Percentiles rank a stretch among this genome's conserved stretches.
These are phyloP conservation scores for Fusarium cyanostomum DNA, from an alignment of 2,329 filamentous ascomycete genomes.

Conservation along the genomic window DNA sequence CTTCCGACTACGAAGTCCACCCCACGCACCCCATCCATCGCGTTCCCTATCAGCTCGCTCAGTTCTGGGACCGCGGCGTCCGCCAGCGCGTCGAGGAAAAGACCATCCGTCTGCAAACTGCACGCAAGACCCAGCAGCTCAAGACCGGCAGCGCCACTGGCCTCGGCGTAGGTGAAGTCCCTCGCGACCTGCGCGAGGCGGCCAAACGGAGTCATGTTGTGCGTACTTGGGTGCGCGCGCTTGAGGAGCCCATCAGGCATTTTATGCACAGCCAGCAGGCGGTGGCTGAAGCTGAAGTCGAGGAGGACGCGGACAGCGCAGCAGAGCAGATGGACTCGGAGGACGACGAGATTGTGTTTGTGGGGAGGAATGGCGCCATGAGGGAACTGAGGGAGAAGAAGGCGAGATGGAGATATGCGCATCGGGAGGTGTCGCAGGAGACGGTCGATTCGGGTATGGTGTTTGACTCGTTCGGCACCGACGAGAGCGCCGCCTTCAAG, in stretches of 20 bases:
- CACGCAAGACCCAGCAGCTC: slow-evolving; percentile 59
- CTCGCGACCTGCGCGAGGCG: slow-evolving; percentile 80
- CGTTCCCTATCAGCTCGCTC: slow-evolving; percentile 89
- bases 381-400: slow-evolving; percentile 50
- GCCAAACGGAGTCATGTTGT: slow-evolving; percentile 84
- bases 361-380: slow-evolving; percentile 74
- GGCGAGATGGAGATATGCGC: slow-evolving; percentile 57
- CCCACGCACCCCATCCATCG: slow-evolving; percentile 81
- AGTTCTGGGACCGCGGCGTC: slow-evolving; percentile 76
- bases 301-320: slow-evolving; percentile 43
- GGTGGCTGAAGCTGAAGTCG: slow-evolving; percentile 19
- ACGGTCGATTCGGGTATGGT: slow-evolving; percentile 73
- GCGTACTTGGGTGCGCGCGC: slow-evolving; percentile 79
- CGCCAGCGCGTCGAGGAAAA: slow-evolving; percentile 62
- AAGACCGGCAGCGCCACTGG: slow-evolving; percentile 53
- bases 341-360: slow-evolving; percentile 93
- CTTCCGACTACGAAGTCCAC: slow-evolving; percentile 82
- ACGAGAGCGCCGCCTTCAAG: slow-evolving; percentile 83
- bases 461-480: slow-evolving; percentile 81
- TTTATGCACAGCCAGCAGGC: slow-evolving; percentile 69
- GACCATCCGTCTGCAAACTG: slow-evolving; percentile 51
- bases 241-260: slow-evolving; percentile 84
- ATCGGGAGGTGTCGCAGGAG: slow-evolving; percentile 65
- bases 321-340: slow-evolving; percentile 57
- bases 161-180: slow-evolving; percentile 67